Percentiles rank a stretch among this genome's conserved stretches.
These are phyloP conservation scores for Fusarium sp. DNA, from an alignment of 2,329 filamentous ascomycete genomes.

Conservation along the genomic window DNA sequence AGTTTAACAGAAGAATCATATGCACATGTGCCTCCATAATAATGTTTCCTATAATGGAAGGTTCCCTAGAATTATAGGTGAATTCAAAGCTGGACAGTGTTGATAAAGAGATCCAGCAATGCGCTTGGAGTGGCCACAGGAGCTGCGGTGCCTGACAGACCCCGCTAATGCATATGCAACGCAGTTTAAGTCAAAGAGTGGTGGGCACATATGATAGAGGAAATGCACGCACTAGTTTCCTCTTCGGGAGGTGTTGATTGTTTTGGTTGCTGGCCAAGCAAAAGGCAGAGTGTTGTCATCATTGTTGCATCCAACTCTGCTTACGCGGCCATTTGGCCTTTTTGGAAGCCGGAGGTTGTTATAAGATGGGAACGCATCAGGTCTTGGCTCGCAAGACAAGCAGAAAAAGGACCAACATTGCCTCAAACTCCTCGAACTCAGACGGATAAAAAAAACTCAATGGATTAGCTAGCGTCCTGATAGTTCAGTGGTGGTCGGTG, in stretches of 20 bases:
- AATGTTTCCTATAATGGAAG: neutral
- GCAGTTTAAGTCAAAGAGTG: conserved; percentile 17
- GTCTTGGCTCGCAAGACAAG: conserved; percentile 2
- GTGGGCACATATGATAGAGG: neutral
- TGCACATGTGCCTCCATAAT: neutral
- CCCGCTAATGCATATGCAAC: conserved; percentile 28
- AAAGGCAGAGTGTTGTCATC: conserved; percentile 23
- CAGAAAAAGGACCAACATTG: neutral
- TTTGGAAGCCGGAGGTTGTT: neutral
- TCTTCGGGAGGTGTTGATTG: conserved; percentile 8
- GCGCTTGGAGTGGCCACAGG: conserved; percentile 5
- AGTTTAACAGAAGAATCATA: neutral
- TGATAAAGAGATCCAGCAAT: neutral
- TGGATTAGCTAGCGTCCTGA: conserved; percentile 16
- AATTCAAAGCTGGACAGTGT: conserved; percentile 1
- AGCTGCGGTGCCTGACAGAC: conserved; percentile 27
- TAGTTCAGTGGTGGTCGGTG: conserved; percentile 14
- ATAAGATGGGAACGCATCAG: conserved; percentile 5
- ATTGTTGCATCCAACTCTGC: conserved; percentile 11
- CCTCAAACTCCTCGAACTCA: neutral
- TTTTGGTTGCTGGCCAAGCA: conserved; percentile 34
- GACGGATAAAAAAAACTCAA: conserved; percentile 14
- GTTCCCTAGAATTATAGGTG: neutral
- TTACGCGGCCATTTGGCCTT: conserved; percentile 23
- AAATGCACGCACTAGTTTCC: neutral